These are phyloP conservation scores for Periconia macrospinosa DNA, from an alignment of 2,329 filamentous ascomycete genomes.

Conservation along the genomic window DNA sequence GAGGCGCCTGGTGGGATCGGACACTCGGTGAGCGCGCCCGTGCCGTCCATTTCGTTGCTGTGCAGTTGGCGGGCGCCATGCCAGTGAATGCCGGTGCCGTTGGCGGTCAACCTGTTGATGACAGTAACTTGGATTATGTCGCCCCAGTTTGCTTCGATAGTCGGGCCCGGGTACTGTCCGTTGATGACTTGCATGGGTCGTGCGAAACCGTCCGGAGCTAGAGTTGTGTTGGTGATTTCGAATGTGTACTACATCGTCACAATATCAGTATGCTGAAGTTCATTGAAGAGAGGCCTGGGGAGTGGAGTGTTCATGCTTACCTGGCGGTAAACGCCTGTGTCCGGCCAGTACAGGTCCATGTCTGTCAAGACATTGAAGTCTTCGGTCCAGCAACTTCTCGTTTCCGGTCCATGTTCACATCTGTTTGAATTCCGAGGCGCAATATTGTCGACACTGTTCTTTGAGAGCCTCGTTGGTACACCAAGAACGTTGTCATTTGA, in stretches of 20 bases:
- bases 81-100: conserved; percentile 57
- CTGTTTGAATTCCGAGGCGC: not conserved
- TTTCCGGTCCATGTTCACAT: conserved; percentile 25
- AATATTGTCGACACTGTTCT: too few species aligned
- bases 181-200: conserved; percentile 48
- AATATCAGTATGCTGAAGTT: not conserved
- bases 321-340: conserved; percentile 32
- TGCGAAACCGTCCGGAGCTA: conserved; percentile 50
- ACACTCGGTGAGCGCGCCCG: conserved; percentile 62
- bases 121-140: conserved; percentile 44
- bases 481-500: too few species aligned
- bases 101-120: conserved; percentile 39
- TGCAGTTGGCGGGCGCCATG: conserved; percentile 53
- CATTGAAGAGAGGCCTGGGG: not conserved
- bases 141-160: conserved; percentile 47
- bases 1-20: conserved; percentile 63
- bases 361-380: conserved; percentile 48
- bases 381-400: conserved; percentile 32
- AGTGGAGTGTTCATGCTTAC: not conserved
- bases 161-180: conserved; percentile 51
- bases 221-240: conserved; percentile 46
- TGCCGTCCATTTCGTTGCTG: conserved; percentile 48
- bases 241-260: conserved; percentile 43
- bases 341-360: conserved; percentile 47
- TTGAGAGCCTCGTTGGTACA: too few species aligned